Evolutionary conservation across 2,329 filamentous ascomycete species (phyloP).

Genomic region (Trichophyton benhamiae): DNA sequence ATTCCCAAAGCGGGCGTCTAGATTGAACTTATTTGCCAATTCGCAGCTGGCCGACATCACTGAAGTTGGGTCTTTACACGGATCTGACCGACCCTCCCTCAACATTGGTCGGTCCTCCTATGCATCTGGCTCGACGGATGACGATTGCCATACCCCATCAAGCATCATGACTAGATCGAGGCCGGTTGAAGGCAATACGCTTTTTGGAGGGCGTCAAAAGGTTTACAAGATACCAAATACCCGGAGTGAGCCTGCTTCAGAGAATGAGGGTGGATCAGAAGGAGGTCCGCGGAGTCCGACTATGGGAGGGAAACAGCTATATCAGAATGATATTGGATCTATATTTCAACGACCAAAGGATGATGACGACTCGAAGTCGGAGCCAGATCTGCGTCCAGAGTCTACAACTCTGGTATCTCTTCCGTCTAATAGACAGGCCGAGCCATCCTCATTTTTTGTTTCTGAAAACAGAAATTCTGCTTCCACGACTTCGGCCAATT

Average conservation of each 20-base stretch:
- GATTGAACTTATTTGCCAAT: constrained; percentile 60
- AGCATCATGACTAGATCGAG: constrained; percentile 73
- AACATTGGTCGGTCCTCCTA: constrained; percentile 53
- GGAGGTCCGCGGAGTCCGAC: constrained; percentile 27
- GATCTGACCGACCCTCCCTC: constrained; percentile 45
- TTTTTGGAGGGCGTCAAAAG: constrained; percentile 93
- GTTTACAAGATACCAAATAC: constrained; percentile 67
- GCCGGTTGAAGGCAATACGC: constrained; percentile 75
- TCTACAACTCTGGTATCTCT: constrained; percentile 32
- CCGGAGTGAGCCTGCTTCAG: constrained; percentile 26
- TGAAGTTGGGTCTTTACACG: constrained; percentile 71
- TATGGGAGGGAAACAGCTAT: constrained; percentile 57
- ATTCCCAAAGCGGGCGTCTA: constrained; percentile 67
- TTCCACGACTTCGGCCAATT: constrained; percentile 77
- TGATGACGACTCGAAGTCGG: constrained; percentile 16
- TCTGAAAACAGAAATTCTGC: constrained; percentile 65
- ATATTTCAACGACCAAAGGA: constrained; percentile 59
- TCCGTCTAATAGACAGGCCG: constrained; percentile 23
- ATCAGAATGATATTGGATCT: constrained; percentile 68
- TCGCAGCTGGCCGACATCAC: constrained; percentile 67
- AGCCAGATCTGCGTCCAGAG: not conserved
- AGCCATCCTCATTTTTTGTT: constrained; percentile 50
- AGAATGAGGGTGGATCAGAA: constrained; percentile 20
- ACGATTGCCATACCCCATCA: constrained; percentile 46
- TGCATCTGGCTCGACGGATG: constrained; percentile 51